These are phyloP conservation scores for Coprinopsis marcescibilis DNA, from an alignment of 768 basidiomycete species.

Conservation along the genomic window DNA sequence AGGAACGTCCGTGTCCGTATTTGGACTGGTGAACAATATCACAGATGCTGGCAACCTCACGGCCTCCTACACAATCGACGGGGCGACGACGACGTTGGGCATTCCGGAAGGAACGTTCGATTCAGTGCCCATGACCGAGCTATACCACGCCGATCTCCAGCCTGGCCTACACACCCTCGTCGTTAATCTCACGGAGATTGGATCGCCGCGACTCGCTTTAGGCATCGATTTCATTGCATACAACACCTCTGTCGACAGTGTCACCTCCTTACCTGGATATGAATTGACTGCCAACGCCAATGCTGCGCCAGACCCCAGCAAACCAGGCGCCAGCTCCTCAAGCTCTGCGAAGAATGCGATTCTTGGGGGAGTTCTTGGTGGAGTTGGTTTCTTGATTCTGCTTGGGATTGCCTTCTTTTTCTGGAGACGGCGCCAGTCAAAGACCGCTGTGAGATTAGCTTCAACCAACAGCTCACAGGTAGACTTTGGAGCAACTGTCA, in stretches of 20 bases:
- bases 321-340: not conserved
- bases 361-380: constrained; percentile 15
- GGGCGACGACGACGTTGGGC: constrained; percentile 18
- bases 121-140: constrained; percentile 26
- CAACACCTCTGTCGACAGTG: constrained; percentile 26
- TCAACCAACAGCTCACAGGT: constrained; percentile 9
- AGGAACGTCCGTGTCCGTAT: constrained; percentile 34
- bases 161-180: constrained; percentile 31
- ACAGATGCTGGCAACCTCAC: constrained; percentile 25
- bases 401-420: constrained; percentile 10
- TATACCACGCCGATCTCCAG: constrained; percentile 29
- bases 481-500: constrained; percentile 5
- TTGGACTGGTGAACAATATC: constrained; percentile 27
- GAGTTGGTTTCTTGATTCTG: constrained; percentile 7
- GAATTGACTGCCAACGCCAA: constrained; percentile 10
- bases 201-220: constrained; percentile 22
- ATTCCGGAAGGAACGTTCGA: constrained; percentile 24
- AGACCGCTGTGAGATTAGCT: constrained; percentile 1
- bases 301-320: constrained; percentile 1
- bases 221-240: constrained; percentile 37
- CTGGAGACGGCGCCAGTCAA: constrained; percentile 9
- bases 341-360: constrained; percentile 15
- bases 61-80: constrained; percentile 32
- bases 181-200: constrained; percentile 32
- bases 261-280: constrained; percentile 16